Base-by-base conservation (phyloP, 73 alveolate species). In the Symbiodinium natans region DNA sequence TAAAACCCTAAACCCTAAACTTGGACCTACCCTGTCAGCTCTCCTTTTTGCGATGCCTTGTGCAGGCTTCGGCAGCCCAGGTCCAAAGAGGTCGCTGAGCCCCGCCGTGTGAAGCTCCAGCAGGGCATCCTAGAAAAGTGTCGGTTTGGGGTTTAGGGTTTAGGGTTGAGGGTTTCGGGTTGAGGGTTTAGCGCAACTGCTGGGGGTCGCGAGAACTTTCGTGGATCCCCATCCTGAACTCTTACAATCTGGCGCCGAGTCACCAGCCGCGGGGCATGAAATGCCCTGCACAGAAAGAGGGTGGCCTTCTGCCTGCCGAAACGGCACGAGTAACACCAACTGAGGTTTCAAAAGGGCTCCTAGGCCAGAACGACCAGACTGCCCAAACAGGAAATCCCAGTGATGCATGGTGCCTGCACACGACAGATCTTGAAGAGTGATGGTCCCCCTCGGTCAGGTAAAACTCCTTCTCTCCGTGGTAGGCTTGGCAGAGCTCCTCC, bases 391-490 rank as follows among this genome's bases (percentile, higher is more conserved):
- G n/a, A n/a, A n/a, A n/a, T n/a, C n/a, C n/a, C n/a, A n/a, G n/a
- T n/a, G n/a, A n/a, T 63, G 4, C 38, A 6, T 13, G 27, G 38
- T 25, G 41, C 94, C 95, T 89, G 54, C 97, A 90, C 27, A 59
- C 52, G 10, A 90, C 87, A 0, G 97, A 63, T 25, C 97, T 63
- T 11, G 89, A 41, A 7, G 97, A 90, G 89, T 90, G 97, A 33
- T 90, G 97, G 88, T 90, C 97, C 21, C 97, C 97, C 36, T 90
- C 97, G 13, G 97, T 90, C 82, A 90, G 39, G 77, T 90, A 90
- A 10, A 71, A 83, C 97, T 90, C 97, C 68, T 90, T 90, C 52
- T 90, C 97, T 21, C 97, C 97, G 36, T 41, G 87, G 88, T 90
- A 90, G 19, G 97, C 97, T 3, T 39, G 73, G 36, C 46, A 90